Percentiles rank a stretch among this genome's conserved stretches.
Evolutionary conservation across 306 rosid species (phyloP).

Genomic region (Ceratonia siliqua): DNA sequence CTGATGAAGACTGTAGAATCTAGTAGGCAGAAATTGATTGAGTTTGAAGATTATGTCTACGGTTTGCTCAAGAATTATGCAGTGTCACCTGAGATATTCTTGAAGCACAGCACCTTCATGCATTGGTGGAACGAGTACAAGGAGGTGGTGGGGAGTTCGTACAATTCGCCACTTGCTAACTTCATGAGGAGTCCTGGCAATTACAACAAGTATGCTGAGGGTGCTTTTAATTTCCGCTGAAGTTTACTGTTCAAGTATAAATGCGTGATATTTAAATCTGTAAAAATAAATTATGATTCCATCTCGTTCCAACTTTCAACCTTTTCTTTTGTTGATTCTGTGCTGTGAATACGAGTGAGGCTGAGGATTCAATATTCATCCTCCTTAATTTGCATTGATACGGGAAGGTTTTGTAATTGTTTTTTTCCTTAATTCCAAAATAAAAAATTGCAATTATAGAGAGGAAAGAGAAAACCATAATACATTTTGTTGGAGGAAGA

Average conservation of each 20-base stretch:
- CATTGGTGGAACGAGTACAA: slow-evolving; percentile 62
- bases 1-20: neutral
- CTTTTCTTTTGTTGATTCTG: neutral
- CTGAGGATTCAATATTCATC: neutral
- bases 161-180: slow-evolving; percentile 20
- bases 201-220: slow-evolving; percentile 35
- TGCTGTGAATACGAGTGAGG: neutral
- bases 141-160: slow-evolving; percentile 11
- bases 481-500: too few relatives aligned
- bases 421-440: neutral
- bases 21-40: slow-evolving; percentile 15
- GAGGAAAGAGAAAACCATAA: neutral
- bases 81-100: slow-evolving; percentile 73
- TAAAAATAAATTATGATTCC: neutral
- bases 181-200: slow-evolving; percentile 36
- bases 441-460: neutral
- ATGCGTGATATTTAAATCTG: too few relatives aligned
- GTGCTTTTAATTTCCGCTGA: slow-evolving; percentile 34
- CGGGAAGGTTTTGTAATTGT: neutral
- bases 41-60: slow-evolving; percentile 55
- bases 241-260: neutral
- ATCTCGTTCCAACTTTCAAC: neutral
- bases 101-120: slow-evolving; percentile 57
- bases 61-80: slow-evolving; percentile 40
- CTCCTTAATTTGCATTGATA: neutral